Base-by-base conservation (phyloP, 225 moss, liverwort and hornwort genomes). In the Rhytidiadelphus loreus region DNA sequence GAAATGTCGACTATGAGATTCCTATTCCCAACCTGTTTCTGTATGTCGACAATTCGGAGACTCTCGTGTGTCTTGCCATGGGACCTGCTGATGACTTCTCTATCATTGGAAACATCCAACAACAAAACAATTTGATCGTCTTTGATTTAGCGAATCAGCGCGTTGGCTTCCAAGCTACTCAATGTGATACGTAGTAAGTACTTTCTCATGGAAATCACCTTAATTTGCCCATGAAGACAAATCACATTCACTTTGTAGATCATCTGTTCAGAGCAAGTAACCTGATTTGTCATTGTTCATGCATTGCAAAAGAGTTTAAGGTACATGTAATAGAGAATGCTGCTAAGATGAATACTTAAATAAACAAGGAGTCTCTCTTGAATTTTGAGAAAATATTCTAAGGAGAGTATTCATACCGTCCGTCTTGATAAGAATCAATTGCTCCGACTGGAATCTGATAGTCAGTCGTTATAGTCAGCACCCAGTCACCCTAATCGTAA, bases 401-500 rank as follows among this genome's bases (percentile, higher is more conserved):
- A 43, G 64, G 64, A 55, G 33, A 39, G 26, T 39, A 16, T 33
- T 81, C 87, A 61, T 91, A 87, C 68, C 84, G 21, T 56, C 16
- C 48, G 37, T 74, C 48, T 87, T 86, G 77, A 77, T 19, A 85
- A 69, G 53, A 63, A 44, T 44, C 69, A 46, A 87, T 83, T 26
- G 83, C 83, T 83, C 93, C 81, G 88, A 92, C 93, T 96, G 84
- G 48, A 75, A 75, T 81, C n/a, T 39, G 39, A 75, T 24, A 93
- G 92, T 92, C 93, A 94, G 11, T 90, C 85, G n/a, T 91, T 74
- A 88, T 93, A 93, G 32, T 91, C 91, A 60, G 88, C 93, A 58
- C 93, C 92, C 60, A 95, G 84, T 86, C 91, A 85, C 78, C 92
- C 93, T 73, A 92, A 92, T 92, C 94, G 81, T 53, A 72, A 73